Evolutionary conservation across 305 asterid genomes (phyloP).

Genomic region (Solanum hybrid): DNA sequence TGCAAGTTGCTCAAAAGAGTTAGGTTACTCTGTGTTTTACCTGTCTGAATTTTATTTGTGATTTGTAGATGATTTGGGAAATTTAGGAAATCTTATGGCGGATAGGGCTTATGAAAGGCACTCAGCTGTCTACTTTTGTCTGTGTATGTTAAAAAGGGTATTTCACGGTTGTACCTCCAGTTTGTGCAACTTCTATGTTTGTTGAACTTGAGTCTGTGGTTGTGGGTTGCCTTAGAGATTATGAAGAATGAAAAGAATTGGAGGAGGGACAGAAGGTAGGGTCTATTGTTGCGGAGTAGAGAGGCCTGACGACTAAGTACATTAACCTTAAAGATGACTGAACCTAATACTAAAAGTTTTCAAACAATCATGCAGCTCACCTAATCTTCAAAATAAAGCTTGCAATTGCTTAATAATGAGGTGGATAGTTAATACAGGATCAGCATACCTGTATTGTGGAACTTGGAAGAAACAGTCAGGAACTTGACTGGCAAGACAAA

Average conservation of each 20-base stretch:
- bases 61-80: neutral
- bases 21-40: neutral
- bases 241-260: neutral
- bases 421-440: neutral
- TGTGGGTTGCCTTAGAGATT: neutral
- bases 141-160: neutral
- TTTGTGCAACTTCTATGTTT: neutral
- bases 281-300: neutral
- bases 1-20: neutral
- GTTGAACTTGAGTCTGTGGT: neutral
- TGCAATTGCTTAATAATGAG: neutral
- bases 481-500: neutral
- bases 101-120: neutral
- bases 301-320: neutral
- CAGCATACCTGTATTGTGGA: neutral
- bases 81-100: neutral
- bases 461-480: neutral
- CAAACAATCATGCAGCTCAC: neutral
- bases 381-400: neutral
- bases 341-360: neutral
- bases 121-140: neutral
- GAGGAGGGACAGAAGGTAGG: neutral
- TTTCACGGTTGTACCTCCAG: neutral
- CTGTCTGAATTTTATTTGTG: neutral
- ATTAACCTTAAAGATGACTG: neutral